Percentiles rank a stretch among this genome's conserved stretches.
These are phyloP conservation scores for Penicillium argentinense DNA, from an alignment of 495 filamentous ascomycete genomes.

Conservation along the genomic window DNA sequence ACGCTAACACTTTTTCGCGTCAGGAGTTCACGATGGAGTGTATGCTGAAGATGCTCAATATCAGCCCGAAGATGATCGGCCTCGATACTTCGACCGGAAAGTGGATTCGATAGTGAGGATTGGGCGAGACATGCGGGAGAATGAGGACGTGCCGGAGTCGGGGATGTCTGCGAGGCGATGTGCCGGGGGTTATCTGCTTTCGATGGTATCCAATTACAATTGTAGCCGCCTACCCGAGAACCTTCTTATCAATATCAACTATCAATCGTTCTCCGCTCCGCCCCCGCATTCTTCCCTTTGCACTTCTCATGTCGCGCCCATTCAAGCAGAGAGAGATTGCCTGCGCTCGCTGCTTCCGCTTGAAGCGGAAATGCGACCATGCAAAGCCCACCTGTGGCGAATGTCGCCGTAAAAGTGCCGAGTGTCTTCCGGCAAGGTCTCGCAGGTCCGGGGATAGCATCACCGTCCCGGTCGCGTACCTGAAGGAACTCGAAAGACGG, in stretches of 20 bases:
- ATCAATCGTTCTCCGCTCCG: slow-evolving; percentile 12
- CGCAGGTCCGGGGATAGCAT: slow-evolving; percentile 28
- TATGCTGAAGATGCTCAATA: slow-evolving; percentile 68
- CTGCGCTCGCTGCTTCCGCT: slow-evolving; percentile 34
- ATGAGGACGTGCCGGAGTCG: not conserved
- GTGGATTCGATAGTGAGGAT: slow-evolving; percentile 46
- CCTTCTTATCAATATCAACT: slow-evolving; percentile 22
- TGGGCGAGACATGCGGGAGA: not conserved
- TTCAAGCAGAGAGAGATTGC: slow-evolving; percentile 30
- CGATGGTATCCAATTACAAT: slow-evolving; percentile 2
- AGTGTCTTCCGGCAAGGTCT: slow-evolving; percentile 32
- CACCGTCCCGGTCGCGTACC: slow-evolving; percentile 32
- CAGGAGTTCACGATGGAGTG: slow-evolving; percentile 69
- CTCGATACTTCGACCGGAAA: slow-evolving; percentile 54
- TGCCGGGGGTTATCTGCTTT: slow-evolving; percentile 1
- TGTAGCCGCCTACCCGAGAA: too few relatives aligned
- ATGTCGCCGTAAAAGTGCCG: slow-evolving; percentile 32
- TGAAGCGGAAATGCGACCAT: slow-evolving; percentile 39
- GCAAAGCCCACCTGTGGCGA: slow-evolving; percentile 34
- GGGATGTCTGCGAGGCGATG: not conserved
- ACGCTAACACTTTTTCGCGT: not conserved
- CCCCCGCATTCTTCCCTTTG: slow-evolving; percentile 18
- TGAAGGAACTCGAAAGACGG: slow-evolving; percentile 28
- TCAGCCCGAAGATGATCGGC: slow-evolving; percentile 63
- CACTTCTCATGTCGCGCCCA: slow-evolving; percentile 27